These are phyloP conservation scores for Phytophthora kernoviae DNA, from an alignment of 352 stramenopile species.

Conservation along the genomic window DNA sequence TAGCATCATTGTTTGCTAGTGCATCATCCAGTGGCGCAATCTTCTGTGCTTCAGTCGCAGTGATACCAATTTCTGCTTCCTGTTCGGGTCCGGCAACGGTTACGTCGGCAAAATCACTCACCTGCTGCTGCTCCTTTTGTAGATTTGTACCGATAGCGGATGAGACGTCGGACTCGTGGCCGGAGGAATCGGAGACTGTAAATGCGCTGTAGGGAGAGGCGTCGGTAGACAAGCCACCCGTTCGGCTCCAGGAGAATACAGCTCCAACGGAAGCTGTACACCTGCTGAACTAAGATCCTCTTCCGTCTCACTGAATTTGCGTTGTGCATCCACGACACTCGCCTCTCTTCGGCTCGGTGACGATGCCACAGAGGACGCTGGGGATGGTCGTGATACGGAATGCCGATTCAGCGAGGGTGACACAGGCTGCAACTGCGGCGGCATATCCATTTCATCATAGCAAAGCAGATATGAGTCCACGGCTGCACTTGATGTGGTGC, in stretches of 20 bases:
- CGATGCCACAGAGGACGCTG: conserved; percentile 26
- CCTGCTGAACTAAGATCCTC: background rate
- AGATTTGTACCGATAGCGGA: conserved; percentile 11
- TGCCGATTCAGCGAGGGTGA: conserved; percentile 25
- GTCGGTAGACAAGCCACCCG: conserved; percentile 20
- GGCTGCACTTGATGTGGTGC: conserved; percentile 19
- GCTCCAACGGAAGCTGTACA: conserved; percentile 16
- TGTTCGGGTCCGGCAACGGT: background rate
- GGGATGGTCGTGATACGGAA: conserved; percentile 10
- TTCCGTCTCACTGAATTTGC: conserved; percentile 10
- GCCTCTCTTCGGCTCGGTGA: conserved; percentile 15
- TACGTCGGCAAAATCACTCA: too few species aligned
- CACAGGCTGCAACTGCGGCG: conserved; percentile 27
- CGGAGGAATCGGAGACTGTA: conserved; percentile 31
- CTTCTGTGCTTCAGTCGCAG: conserved; percentile 3
- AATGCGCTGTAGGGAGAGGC: conserved; percentile 15
- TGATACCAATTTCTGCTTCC: background rate
- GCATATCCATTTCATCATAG: conserved; percentile 47
- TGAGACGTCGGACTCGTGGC: conserved; percentile 19
- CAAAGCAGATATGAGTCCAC: conserved; percentile 36
- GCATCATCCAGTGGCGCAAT: background rate
- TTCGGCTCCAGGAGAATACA: conserved; percentile 32
- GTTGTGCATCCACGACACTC: conserved; percentile 14
- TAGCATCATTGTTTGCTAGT: background rate
- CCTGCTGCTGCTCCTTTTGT: conserved; percentile 1